Conservation (phyloP, 129 eudicot species). For the Helianthus annuus region DNA sequence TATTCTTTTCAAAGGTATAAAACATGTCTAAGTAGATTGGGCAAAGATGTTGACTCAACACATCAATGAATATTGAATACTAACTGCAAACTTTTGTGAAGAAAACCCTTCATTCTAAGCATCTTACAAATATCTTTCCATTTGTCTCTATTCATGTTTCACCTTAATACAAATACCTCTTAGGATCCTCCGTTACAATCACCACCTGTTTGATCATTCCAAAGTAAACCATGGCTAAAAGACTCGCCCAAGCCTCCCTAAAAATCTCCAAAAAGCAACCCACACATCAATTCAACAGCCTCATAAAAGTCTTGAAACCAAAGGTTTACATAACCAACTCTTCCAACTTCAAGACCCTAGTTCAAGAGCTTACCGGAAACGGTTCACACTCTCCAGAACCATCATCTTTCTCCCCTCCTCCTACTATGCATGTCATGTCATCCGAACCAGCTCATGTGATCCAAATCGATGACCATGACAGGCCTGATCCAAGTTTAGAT, state of each 20-base stretch:
- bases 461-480: slow-evolving; percentile 25
- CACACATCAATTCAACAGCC: slow-evolving; percentile 29
- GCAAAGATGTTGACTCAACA: slow-evolving; percentile 33
- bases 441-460: slow-evolving; percentile 20
- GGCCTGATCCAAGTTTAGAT: slow-evolving; percentile 18
- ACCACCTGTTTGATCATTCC: slow-evolving; percentile 35
- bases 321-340: slow-evolving; percentile 49
- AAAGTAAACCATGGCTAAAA: slow-evolving; percentile 43
- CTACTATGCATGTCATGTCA: neutral
- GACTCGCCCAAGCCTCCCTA: slow-evolving; percentile 23
- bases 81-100: slow-evolving; percentile 33
- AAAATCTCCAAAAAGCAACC: slow-evolving; percentile 34
- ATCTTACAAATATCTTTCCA: slow-evolving; percentile 38
- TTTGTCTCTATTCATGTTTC: slow-evolving; percentile 32
- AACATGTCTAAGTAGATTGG: slow-evolving; percentile 24
- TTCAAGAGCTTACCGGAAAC: slow-evolving; percentile 52
- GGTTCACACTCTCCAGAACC: slow-evolving; percentile 21
- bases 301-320: slow-evolving; percentile 35
- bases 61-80: slow-evolving; percentile 28
- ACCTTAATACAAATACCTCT: slow-evolving; percentile 34
- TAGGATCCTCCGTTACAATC: slow-evolving; percentile 45
- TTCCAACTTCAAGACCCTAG: slow-evolving; percentile 41
- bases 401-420: slow-evolving; percentile 32
- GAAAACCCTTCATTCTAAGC: slow-evolving; percentile 38
- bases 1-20: slow-evolving; percentile 14